Percentiles rank a stretch among this genome's conserved stretches.
These are phyloP conservation scores for Alternaria hordeiaustralica DNA, from an alignment of 2,329 filamentous ascomycete genomes.

Conservation along the genomic window DNA sequence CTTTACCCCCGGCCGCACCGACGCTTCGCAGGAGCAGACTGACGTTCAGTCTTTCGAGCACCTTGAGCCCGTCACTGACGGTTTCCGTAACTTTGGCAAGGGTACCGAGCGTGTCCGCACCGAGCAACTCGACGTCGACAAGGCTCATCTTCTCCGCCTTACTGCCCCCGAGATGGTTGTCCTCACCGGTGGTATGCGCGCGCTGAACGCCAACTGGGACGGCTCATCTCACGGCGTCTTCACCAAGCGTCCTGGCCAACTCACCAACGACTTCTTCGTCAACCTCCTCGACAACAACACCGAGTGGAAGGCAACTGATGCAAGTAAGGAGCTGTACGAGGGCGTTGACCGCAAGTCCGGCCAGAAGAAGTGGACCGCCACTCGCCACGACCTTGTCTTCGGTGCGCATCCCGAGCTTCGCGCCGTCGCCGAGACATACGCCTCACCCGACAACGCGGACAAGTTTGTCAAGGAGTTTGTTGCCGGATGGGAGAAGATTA, in stretches of 20 bases:
- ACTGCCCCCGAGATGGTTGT: slow-evolving; percentile 74
- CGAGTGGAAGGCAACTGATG: slow-evolving; percentile 65
- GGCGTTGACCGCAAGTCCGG: slow-evolving; percentile 71
- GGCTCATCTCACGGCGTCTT: slow-evolving; percentile 71
- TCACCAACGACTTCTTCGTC: slow-evolving; percentile 84
- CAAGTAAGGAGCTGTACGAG: slow-evolving; percentile 64
- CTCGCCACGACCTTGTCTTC: slow-evolving; percentile 73
- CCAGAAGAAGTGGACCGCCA: slow-evolving; percentile 71
- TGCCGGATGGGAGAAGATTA: slow-evolving; percentile 74
- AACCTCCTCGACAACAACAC: slow-evolving; percentile 74
- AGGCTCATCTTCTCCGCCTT: slow-evolving; percentile 72
- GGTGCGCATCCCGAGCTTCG: slow-evolving; percentile 77
- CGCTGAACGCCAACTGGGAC: slow-evolving; percentile 73
- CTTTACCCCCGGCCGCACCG: slow-evolving; percentile 75
- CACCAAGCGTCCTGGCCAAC: slow-evolving; percentile 69
- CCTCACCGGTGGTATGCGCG: slow-evolving; percentile 74
- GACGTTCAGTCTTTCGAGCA: slow-evolving; percentile 68
- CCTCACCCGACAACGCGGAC: slow-evolving; percentile 61
- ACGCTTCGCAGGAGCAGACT: slow-evolving; percentile 75
- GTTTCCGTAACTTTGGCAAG: slow-evolving; percentile 80
- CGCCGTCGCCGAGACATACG: slow-evolving; percentile 74
- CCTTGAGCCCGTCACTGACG: slow-evolving; percentile 74
- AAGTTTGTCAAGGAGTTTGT: slow-evolving; percentile 77
- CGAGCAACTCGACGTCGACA: slow-evolving; percentile 76
- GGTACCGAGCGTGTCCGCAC: slow-evolving; percentile 65